Evolutionary conservation across 805 yeast species (phyloP).

Genomic region (Yamadazyma kitorensis): DNA sequence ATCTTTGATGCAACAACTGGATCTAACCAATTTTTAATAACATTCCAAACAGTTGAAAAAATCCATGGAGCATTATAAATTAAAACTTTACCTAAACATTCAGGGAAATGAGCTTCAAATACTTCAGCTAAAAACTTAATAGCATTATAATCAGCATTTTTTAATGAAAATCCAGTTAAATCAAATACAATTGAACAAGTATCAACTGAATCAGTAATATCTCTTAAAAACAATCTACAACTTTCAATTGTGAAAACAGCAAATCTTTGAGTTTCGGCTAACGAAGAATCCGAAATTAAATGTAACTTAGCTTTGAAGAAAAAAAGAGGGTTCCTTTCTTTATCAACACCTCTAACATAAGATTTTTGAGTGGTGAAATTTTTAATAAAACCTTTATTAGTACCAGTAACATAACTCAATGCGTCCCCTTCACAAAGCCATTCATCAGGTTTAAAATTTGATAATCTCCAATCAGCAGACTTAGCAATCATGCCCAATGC

Average conservation of each 20-base stretch:
- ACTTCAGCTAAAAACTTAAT: conserved; percentile 86
- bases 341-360: conserved; percentile 71
- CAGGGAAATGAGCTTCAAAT: conserved; percentile 97
- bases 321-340: conserved; percentile 73
- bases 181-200: conserved; percentile 72
- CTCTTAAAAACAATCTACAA: conserved; percentile 64
- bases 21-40: conserved; percentile 90
- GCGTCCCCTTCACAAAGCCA: conserved; percentile 73
- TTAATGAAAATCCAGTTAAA: conserved; percentile 77
- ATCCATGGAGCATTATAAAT: conserved; percentile 98
- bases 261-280: conserved; percentile 69
- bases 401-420: conserved; percentile 44
- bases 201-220: conserved; percentile 64
- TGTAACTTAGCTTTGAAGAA: conserved; percentile 79
- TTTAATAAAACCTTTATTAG: conserved; percentile 43
- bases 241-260: conserved; percentile 78
- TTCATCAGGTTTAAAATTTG: conserved; percentile 58
- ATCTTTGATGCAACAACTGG: conserved; percentile 95
- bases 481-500: conserved; percentile 68
- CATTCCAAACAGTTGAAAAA: conserved; percentile 90
- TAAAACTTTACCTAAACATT: conserved; percentile 77
- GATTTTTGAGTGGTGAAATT: conserved; percentile 71
- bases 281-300: conserved; percentile 48
- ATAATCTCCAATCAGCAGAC: conserved; percentile 73
- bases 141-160: conserved; percentile 90